These are phyloP conservation scores for Puccinia coronata DNA, from an alignment of 1,284 basidiomycete genomes.

Conservation along the genomic window DNA sequence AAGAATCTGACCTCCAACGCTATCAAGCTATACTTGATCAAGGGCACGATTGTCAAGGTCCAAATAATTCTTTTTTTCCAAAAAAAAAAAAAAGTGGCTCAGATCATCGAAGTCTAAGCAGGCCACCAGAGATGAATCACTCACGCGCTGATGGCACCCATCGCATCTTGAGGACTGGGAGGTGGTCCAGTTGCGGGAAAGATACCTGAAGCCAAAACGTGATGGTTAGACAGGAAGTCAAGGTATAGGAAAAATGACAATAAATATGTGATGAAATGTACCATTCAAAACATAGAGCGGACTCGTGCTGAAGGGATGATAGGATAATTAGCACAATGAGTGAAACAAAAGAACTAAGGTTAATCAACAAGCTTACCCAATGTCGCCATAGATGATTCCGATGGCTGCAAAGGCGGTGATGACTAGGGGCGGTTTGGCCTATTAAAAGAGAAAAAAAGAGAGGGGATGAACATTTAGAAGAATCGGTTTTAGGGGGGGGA, in stretches of 20 bases:
- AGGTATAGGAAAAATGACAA: not conserved
- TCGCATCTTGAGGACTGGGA: slow-evolving; percentile 39
- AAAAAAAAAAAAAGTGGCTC: too few species aligned
- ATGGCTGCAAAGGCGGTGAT: slow-evolving; percentile 45
- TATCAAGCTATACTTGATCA: slow-evolving; percentile 48
- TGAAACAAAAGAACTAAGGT: not conserved
- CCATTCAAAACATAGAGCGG: slow-evolving; percentile 48
- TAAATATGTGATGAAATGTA: not conserved
- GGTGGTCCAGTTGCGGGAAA: slow-evolving; percentile 27
- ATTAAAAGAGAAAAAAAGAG: not conserved
- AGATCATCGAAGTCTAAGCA: too few species aligned
- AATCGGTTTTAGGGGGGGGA: too few species aligned
- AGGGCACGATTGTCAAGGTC: slow-evolving; percentile 42
- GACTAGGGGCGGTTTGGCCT: slow-evolving; percentile 33
- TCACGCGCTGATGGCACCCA: slow-evolving; percentile 47
- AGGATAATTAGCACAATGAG: not conserved
- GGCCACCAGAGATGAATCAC: not conserved
- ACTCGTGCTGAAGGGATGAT: slow-evolving; percentile 29
- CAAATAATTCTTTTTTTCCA: slow-evolving; percentile 43
- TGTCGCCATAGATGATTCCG: slow-evolving; percentile 48
- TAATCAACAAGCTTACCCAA: slow-evolving; percentile 32
- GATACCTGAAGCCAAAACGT: slow-evolving; percentile 17
- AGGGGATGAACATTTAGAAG: not conserved
- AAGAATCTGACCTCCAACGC: slow-evolving; percentile 40
- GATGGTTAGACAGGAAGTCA: not conserved